Evolutionary conservation across 257 asterid genomes (phyloP), one percentile per base, ranked within the genome.

Genomic region (Osmanthus fragrans): DNA sequence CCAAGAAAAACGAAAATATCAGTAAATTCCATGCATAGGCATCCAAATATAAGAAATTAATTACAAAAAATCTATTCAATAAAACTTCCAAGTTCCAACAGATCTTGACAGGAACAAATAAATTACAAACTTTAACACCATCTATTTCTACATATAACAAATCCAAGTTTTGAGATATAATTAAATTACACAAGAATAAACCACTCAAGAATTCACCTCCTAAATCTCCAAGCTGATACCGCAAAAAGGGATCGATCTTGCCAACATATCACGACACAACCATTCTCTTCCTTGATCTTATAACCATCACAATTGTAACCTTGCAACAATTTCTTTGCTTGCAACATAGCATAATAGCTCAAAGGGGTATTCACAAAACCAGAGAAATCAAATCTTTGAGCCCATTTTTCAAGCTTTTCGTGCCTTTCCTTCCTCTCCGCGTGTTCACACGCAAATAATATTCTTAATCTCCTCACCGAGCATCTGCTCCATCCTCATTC

Each of bases 401-500:
- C 74, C 88, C 88, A 82, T 21, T 84, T 82, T 29, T 39, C 67
- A 23, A 81, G 66, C 2, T 81, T 76, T 80, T 81, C 88, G 18
- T 82, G 86, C 45, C 88, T 76, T 79, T 84, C 85, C 0, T 33
- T 51, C 63, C 86, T 71, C 32, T 79, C 82, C 32, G 60, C 21
- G 0, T 76, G 86, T 56, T 84, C 86, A n/a, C 75, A 73, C n/a
- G 84, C n/a, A 77, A 34, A 84, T 76, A 69, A 84, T 72, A 72
- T 84, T 79, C 36, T 69, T 70, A 7, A 84, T 84, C 73, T 84
- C 84, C 64, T 84, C 88, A 29, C 84, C 83, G 18, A 81, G 58
- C 29, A 79, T 71, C 66, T 81, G 79, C 45, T 73, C 82, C 75
- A 86, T 66, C 82, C 84, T 86, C 49, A 86, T 39, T 18, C 90